phyloP scores from a whole-genome alignment of 139 green algal species.

The Pleodorina starrii region DNA sequence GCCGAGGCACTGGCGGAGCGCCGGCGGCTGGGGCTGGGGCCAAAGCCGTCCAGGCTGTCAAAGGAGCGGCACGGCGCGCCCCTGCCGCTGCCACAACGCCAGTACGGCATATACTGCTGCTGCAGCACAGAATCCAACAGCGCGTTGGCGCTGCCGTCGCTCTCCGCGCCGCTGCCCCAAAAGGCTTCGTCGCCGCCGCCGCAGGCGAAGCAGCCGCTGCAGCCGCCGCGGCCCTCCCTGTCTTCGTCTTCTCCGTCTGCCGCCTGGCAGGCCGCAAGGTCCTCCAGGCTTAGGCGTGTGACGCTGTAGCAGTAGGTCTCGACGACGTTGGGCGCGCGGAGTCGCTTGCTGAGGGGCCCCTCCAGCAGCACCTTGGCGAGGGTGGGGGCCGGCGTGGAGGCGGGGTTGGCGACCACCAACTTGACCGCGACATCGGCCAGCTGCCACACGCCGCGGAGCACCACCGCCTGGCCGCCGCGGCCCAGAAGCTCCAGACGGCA shows the following conservation, averaged over 20 bases:
- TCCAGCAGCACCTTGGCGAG: not conserved
- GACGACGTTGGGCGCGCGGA: not conserved
- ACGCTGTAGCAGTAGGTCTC: slow-evolving; percentile 10
- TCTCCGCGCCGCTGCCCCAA: no score
- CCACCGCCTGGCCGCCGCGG: not conserved
- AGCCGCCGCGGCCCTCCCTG: no score
- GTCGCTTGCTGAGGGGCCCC: not conserved
- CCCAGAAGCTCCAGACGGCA: not conserved
- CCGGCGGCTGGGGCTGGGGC: not conserved
- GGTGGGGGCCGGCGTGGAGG: not conserved
- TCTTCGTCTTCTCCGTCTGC: no score
- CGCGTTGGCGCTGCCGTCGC: no score
- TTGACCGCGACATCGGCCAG: not conserved
- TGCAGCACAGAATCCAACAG: no score
- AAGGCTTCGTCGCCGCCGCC: no score
- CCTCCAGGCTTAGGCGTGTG: not conserved
- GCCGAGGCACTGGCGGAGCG: not conserved
- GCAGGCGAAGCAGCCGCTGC: no score
- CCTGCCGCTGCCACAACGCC: no score
- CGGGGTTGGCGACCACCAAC: not conserved
- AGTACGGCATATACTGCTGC: no score
- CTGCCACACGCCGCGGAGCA: not conserved
- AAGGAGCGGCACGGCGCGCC: no score
- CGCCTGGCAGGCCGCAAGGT: not conserved
- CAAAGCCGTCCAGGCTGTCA: slow-evolving; percentile 1